Base-by-base conservation (phyloP, 1,139 yeast genomes). In the Hyphopichia buzzinii region DNA sequence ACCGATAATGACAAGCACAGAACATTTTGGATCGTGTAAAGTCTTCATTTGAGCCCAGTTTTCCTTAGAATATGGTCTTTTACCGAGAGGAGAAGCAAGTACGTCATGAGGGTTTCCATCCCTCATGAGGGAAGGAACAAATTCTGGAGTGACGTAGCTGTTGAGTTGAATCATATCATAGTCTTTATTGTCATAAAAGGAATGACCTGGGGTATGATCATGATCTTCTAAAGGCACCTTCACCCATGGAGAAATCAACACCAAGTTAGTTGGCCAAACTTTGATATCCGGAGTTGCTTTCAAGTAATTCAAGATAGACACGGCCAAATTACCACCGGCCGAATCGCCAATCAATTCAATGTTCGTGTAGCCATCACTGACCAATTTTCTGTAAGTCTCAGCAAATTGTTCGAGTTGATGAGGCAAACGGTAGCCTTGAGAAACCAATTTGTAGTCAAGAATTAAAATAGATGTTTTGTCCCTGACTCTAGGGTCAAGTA, bases 191-290 rank as follows among this genome's bases (percentile, higher is more conserved):
- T 69, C 74, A 38, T 55, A 48, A 45, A 52, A 63, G 10, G 74
- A 66, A n/a, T 44, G 43, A 1, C 74, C 64, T 10, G 64, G 61
- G 24, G 39, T 21, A 33, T 35, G 31, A 39, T 54, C 41, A 24
- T 43, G 33, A 6, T 37, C 38, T 4, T 21, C 15, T 1, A 34
- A 36, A 0, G 61, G 57, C 2, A 35, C 34, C 26, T 55, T 54
- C 11, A 58, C 59, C 77, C 77, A 70, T 1, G 77, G 76, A 39
- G 67, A 58, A 21, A 70, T 48, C 33, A 71, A 53, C 1, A 67
- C 39, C 31, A 62, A 43, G 34, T 63, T 54, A 3, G 46, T 47
- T 1, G 76, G 77, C 39, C 49, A 62, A 3, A 59, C 52, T 16
- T 30, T 11, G n/a, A n/a, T 8, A 8, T 47, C 41, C 29, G 38